These are phyloP conservation scores for Eimeria maxima DNA, from an alignment of 169 alveolate species.

Conservation along the genomic window DNA sequence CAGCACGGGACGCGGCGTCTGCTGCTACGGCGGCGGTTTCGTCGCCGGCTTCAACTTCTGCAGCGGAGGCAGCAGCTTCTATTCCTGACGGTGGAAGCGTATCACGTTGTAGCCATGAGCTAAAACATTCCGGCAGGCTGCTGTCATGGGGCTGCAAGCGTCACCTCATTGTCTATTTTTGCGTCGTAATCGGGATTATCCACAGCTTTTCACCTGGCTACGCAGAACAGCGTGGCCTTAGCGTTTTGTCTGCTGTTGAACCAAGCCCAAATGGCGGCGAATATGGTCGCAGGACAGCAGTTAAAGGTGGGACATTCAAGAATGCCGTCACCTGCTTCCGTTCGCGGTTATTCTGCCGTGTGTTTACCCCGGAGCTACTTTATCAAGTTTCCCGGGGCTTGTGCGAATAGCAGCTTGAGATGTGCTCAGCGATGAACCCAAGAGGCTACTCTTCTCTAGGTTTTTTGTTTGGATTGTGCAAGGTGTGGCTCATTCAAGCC, in stretches of 20 bases:
- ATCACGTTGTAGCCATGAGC: background rate
- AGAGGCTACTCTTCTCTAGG: background rate
- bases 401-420: background rate
- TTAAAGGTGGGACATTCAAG: background rate
- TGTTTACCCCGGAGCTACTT: background rate
- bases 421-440: background rate
- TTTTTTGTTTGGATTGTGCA: background rate
- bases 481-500: background rate
- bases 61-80: background rate
- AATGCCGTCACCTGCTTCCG: background rate
- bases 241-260: background rate
- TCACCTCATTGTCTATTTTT: background rate
- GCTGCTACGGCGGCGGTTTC: background rate
- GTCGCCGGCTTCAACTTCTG: background rate
- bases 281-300: background rate
- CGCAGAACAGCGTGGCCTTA: conserved; percentile 26
- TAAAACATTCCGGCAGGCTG: background rate
- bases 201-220: background rate
- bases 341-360: background rate
- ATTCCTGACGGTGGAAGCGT: background rate
- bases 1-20: conserved; percentile 15
- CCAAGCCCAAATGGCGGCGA: background rate
- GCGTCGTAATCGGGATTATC: background rate
- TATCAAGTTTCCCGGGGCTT: background rate
- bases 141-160: background rate